phyloP scores from a whole-genome alignment of 1,139 yeast genomes.

The Kodamaea sp. region DNA sequence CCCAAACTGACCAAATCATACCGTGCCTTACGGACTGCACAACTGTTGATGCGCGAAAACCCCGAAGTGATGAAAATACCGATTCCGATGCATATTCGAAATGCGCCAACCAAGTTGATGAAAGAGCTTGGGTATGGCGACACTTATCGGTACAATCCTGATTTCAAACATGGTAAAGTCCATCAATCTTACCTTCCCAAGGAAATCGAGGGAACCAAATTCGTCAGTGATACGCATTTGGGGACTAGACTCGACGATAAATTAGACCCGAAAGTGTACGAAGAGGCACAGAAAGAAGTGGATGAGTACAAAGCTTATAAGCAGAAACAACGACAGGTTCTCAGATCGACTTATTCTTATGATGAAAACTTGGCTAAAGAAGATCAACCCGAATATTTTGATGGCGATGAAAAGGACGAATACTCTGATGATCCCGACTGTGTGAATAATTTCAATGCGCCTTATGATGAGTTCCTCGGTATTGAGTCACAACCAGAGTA shows the following conservation, averaged over 20 bases:
- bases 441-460: slow-evolving; percentile 30
- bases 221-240: slow-evolving; percentile 40
- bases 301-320: slow-evolving; percentile 30
- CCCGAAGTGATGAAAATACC: slow-evolving; percentile 63
- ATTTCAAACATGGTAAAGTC: slow-evolving; percentile 66
- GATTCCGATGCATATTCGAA: slow-evolving; percentile 78
- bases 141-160: slow-evolving; percentile 85
- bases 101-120: slow-evolving; percentile 93
- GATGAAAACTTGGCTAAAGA: slow-evolving; percentile 36
- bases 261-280: slow-evolving; percentile 22
- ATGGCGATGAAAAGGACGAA: slow-evolving; percentile 30
- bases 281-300: slow-evolving; percentile 21
- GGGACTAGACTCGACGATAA: slow-evolving; percentile 28
- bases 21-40: slow-evolving; percentile 69
- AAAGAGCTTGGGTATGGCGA: slow-evolving; percentile 80
- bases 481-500: slow-evolving; percentile 25
- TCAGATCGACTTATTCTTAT: slow-evolving; percentile 20
- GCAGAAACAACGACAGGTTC: slow-evolving; percentile 8
- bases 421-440: slow-evolving; percentile 39
- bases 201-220: slow-evolving; percentile 31
- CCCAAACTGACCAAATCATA: slow-evolving; percentile 83
- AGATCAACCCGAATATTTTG: slow-evolving; percentile 40
- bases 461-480: slow-evolving; percentile 34
- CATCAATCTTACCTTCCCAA: slow-evolving; percentile 68
- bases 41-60: slow-evolving; percentile 50